Conservation (phyloP, 768 basidiomycete genomes). For the Sarcomyxa edulis region DNA sequence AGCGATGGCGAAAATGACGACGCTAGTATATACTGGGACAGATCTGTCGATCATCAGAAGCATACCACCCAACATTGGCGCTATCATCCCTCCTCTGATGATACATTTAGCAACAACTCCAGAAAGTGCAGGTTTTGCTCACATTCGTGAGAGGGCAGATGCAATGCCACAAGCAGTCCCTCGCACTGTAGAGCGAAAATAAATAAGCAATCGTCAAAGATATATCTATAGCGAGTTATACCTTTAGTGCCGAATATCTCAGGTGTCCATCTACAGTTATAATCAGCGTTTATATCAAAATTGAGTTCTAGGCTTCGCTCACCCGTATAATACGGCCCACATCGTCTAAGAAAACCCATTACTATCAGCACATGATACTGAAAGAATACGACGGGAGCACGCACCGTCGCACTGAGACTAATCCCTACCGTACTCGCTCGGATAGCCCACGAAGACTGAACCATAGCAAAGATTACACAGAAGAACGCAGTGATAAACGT, state of each 20-base stretch:
- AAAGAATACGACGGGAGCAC: constrained; percentile 13
- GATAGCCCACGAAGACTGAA: constrained; percentile 51
- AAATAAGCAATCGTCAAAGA: constrained; percentile 3
- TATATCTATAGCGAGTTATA: constrained; percentile 16
- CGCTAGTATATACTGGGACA: constrained; percentile 74
- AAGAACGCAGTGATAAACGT: constrained; percentile 74
- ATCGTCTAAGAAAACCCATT: constrained; percentile 43
- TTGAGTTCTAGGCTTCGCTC: not conserved
- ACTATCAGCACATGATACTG: not conserved
- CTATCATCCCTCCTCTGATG: constrained; percentile 81
- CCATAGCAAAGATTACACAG: constrained; percentile 64
- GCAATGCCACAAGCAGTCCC: constrained; percentile 89
- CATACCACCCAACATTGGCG: constrained; percentile 71
- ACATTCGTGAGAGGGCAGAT: constrained; percentile 82
- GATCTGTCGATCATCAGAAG: constrained; percentile 64
- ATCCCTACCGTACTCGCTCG: constrained; percentile 71
- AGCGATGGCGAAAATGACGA: constrained; percentile 57
- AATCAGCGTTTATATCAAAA: constrained; percentile 9
- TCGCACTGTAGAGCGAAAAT: constrained; percentile 41
- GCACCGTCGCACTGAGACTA: constrained; percentile 68
- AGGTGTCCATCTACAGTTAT: constrained; percentile 59
- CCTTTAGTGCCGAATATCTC: constrained; percentile 81
- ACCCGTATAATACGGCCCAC: constrained; percentile 86
- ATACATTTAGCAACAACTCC: constrained; percentile 6
- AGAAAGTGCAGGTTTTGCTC: constrained; percentile 19